Percentiles rank a stretch among this genome's conserved stretches.
These are phyloP conservation scores for Leucocoprinus leucothites DNA, from an alignment of 768 basidiomycete genomes.

Conservation along the genomic window DNA sequence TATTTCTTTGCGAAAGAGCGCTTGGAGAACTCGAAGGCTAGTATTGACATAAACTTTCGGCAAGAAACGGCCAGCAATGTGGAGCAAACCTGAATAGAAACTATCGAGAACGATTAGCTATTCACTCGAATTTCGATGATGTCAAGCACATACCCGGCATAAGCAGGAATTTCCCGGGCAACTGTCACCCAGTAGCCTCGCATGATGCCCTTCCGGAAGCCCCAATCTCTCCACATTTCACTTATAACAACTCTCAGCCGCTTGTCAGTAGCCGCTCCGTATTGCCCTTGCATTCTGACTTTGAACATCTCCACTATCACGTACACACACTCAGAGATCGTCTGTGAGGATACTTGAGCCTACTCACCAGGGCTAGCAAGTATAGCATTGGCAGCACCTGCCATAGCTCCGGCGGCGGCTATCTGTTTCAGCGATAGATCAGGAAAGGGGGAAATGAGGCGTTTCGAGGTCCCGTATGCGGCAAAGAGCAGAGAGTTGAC, in stretches of 20 bases:
- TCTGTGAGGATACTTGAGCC: neutral
- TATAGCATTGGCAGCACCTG: conserved; percentile 86
- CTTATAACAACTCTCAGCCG: conserved; percentile 63
- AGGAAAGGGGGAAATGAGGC: conserved; percentile 86
- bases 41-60: neutral
- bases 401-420: conserved; percentile 86
- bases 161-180: conserved; percentile 92
- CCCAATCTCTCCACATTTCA: conserved; percentile 88
- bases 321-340: neutral
- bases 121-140: neutral
- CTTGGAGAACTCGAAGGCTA: conserved; percentile 89
- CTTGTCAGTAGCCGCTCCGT: conserved; percentile 79
- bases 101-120: conserved; percentile 28
- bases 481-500: conserved; percentile 96
- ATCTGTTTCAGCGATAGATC: conserved; percentile 77
- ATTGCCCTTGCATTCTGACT: conserved; percentile 96
- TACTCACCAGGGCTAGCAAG: conserved; percentile 81
- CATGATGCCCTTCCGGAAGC: conserved; percentile 88
- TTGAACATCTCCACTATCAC: conserved; percentile 93
- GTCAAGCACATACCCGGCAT: conserved; percentile 60
- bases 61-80: neutral
- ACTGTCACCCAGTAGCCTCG: conserved; percentile 98
- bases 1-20: conserved; percentile 65
- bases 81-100: conserved; percentile 60
- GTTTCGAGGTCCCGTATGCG: conserved; percentile 78